These are phyloP conservation scores for Gossypioides kirkii DNA, from an alignment of 345 rosid species.

Conservation along the genomic window DNA sequence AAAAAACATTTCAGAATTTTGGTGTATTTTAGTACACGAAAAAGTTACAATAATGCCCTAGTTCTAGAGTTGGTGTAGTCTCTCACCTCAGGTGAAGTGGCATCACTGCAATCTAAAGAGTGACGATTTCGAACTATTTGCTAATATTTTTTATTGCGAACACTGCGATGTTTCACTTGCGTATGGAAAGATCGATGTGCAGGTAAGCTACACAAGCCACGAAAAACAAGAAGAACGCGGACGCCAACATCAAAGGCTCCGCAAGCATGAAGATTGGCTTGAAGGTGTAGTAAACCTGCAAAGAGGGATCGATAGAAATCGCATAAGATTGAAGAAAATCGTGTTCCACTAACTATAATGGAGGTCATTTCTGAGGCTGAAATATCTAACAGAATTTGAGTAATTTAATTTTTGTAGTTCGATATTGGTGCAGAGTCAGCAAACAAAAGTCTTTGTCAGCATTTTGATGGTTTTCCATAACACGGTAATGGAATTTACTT, in stretches of 20 bases:
- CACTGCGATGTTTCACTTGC: slow-evolving; percentile 30
- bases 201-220: slow-evolving; percentile 73
- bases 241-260: slow-evolving; percentile 85
- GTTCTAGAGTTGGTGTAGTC: not conserved
- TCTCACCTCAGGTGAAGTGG: slow-evolving; percentile 8
- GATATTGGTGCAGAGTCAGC: not conserved
- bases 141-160: not conserved
- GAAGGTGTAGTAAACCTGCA: slow-evolving; percentile 90
- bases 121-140: not conserved
- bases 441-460: not conserved
- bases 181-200: slow-evolving; percentile 70
- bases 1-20: slow-evolving; percentile 2
- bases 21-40: not conserved
- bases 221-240: slow-evolving; percentile 72
- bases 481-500: not conserved
- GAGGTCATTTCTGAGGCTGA: not conserved
- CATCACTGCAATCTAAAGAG: slow-evolving; percentile 13
- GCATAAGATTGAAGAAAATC: not conserved
- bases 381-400: not conserved
- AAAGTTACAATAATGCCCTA: slow-evolving; percentile 10
- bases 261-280: slow-evolving; percentile 95
- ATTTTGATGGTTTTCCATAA: not conserved
- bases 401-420: not conserved
- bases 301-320: not conserved
- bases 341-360: not conserved